phyloP scores from a whole-genome alignment of 768 basidiomycete genomes.

The Rhizopogon vulgaris region DNA sequence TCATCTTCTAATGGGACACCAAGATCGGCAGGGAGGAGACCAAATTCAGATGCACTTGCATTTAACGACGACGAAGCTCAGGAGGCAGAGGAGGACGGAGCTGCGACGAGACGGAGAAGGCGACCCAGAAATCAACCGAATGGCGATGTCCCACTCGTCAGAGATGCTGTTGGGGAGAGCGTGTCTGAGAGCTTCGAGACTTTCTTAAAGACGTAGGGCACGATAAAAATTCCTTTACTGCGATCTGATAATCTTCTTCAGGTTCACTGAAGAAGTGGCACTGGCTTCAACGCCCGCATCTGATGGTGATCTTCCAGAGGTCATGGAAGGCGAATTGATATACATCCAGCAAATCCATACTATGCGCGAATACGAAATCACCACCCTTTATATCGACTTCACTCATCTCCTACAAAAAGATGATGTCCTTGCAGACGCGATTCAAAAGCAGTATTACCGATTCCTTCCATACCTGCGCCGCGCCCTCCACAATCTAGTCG shows the following conservation, averaged over 20 bases:
- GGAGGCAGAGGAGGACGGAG: conserved; percentile 35
- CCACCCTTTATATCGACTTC: conserved; percentile 96
- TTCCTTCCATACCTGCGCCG: conserved; percentile 93
- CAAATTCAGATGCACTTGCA: conserved; percentile 46
- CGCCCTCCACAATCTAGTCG: conserved; percentile 84
- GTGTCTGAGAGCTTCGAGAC: conserved; percentile 88
- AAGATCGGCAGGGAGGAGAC: conserved; percentile 29
- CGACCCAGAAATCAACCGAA: conserved; percentile 36
- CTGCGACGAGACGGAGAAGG: conserved; percentile 40
- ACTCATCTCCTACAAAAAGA: conserved; percentile 85
- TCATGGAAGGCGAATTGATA: conserved; percentile 56
- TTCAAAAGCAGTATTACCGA: conserved; percentile 93
- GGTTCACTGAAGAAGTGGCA: conserved; percentile 78
- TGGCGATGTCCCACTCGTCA: conserved; percentile 78
- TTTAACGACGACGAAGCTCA: conserved; percentile 47
- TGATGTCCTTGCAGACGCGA: conserved; percentile 89
- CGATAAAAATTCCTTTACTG: not conserved
- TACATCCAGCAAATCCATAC: conserved; percentile 93
- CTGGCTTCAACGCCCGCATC: conserved; percentile 77
- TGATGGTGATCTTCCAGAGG: conserved; percentile 55
- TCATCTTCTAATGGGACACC: conserved; percentile 32
- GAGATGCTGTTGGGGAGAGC: conserved; percentile 93
- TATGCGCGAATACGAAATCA: conserved; percentile 91
- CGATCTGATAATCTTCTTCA: conserved; percentile 22
- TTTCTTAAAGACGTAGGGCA: conserved; percentile 82